Base-by-base conservation (phyloP, 495 filamentous ascomycete species). In the Penicillium tannophilum region DNA sequence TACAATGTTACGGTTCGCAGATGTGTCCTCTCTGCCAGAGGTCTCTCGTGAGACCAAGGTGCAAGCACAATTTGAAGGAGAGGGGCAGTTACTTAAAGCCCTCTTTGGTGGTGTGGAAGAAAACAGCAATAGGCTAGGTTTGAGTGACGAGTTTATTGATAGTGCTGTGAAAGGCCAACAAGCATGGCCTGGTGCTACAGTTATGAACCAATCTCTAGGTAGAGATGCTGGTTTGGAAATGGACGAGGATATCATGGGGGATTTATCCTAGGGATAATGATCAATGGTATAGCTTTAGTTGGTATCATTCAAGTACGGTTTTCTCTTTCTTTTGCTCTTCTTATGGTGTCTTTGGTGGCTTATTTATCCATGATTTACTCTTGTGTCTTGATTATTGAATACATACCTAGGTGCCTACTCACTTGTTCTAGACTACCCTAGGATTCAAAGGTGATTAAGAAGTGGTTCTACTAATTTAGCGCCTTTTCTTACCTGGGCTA, bases 211-310 rank as follows among this genome's bases (percentile, higher is more conserved):
- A n/a, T 28, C 19, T 8, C 19, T 49, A 17, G 8, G 54, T 47
- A 20, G 56, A 12, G 75, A 76, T 41, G 73, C 73, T 56, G 65
- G 65, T 6, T 65, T 73, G 45, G 74, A 84, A 4, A 79, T 85
- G 50, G 87, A 90, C 49, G 87, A 90, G 67, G 86, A 90, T 64
- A 73, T 90, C 42, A 90, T 90, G 87, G 83, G 74, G 30, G 81
- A 82, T 43, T 43, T 48, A 20, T 36, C 54, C 12, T 56, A 23
- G 31, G 23, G 19, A 23, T 23, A 23, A 23, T 23, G 20, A 23
- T 23, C 20, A 23, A 23, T 23, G 1, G 2, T 23, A 23, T 23
- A 23, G 20, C 20, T 23, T 23, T 23, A 2, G 20, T 23, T 23
- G 20, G 20, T 23, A 23, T 23, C 20, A 23, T 23, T 23, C 1